These are phyloP conservation scores for Fusarium caatingaense DNA, from an alignment of 2,329 filamentous ascomycete species.

Conservation along the genomic window DNA sequence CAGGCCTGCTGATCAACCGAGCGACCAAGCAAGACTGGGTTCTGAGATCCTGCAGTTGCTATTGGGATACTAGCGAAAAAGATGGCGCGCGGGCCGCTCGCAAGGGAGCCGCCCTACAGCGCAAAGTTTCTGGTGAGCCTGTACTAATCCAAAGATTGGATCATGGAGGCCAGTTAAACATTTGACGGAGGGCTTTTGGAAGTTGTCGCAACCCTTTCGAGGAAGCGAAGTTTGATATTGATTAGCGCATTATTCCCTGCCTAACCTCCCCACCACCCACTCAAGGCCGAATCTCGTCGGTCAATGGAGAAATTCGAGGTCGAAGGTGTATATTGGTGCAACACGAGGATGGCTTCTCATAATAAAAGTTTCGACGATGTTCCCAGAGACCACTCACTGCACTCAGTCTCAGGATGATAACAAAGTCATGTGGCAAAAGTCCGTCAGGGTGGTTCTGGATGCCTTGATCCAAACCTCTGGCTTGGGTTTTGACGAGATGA, in stretches of 20 bases:
- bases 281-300: constrained; percentile 33
- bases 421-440: neutral
- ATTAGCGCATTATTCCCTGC: constrained; percentile 31
- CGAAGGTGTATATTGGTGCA: neutral
- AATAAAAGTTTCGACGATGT: neutral
- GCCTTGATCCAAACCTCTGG: constrained; percentile 15
- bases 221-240: constrained; percentile 21
- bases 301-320: neutral
- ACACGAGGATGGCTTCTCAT: neutral
- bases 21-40: constrained; percentile 20
- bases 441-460: neutral
- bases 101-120: constrained; percentile 31
- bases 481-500: constrained; percentile 28
- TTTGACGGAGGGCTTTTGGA: constrained; percentile 6
- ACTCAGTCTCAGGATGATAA: neutral
- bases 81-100: constrained; percentile 41
- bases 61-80: constrained; percentile 35
- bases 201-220: constrained; percentile 25
- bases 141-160: constrained; percentile 20
- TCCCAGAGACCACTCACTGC: neutral
- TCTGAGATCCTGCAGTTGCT: constrained; percentile 34
- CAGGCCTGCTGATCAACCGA: constrained; percentile 25
- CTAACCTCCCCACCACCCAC: constrained; percentile 26
- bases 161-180: constrained; percentile 9
- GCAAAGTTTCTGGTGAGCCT: constrained; percentile 31